phyloP scores from a whole-genome alignment of 345 rosid genomes.

The Clausena lansium region DNA sequence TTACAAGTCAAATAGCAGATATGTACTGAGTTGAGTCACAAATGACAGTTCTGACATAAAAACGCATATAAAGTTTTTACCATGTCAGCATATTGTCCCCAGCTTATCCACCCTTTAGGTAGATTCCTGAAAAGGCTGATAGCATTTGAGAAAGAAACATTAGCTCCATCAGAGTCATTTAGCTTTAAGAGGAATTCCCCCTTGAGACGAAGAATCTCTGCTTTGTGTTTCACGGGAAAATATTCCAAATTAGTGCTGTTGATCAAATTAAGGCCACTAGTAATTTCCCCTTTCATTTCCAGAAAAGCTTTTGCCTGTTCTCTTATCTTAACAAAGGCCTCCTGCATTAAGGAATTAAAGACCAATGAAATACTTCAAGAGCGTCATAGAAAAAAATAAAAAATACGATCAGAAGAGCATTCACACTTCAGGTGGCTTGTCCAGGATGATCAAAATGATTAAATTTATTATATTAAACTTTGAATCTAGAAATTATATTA shows the following conservation, averaged over 20 bases:
- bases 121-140: constrained; percentile 81
- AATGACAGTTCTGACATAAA: background rate
- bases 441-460: background rate
- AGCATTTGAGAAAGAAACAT: constrained; percentile 79
- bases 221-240: constrained; percentile 82
- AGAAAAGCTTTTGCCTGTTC: constrained; percentile 97
- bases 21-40: background rate
- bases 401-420: background rate
- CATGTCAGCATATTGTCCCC: constrained; percentile 98
- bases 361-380: constrained; percentile 9
- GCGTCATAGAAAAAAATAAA: background rate
- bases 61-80: constrained; percentile 41
- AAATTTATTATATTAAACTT: background rate
- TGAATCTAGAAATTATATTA: background rate
- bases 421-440: background rate
- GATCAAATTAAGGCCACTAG: constrained; percentile 82
- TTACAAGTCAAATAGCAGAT: constrained; percentile 18
- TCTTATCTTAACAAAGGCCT: constrained; percentile 94
- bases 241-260: constrained; percentile 90
- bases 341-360: constrained; percentile 51
- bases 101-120: constrained; percentile 99
- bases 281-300: constrained; percentile 92
- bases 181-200: constrained; percentile 82
- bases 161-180: constrained; percentile 80
- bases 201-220: constrained; percentile 80